phyloP scores from a whole-genome alignment of 495 filamentous ascomycete species.

The Tuber brumale region DNA sequence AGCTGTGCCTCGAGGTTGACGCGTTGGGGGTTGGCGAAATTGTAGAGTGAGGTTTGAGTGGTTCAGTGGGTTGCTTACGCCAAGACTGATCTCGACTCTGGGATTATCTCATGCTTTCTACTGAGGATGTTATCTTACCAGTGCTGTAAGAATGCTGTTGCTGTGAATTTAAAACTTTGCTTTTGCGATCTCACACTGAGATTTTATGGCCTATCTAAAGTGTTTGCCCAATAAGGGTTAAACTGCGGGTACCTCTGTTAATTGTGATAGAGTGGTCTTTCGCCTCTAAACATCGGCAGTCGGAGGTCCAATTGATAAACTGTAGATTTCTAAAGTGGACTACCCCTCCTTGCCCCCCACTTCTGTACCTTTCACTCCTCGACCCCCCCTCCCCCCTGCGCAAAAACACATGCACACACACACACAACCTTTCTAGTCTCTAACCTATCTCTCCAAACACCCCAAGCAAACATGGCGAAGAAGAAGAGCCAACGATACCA shows the following conservation, averaged over 20 bases:
- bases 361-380: not conserved
- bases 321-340: not conserved
- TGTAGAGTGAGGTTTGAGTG: not conserved
- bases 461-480: constrained; percentile 28
- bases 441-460: not conserved
- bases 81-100: not conserved
- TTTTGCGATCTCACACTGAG: not conserved
- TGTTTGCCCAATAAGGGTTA: not conserved
- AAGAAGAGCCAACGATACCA: constrained; percentile 36
- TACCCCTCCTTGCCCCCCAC: not conserved
- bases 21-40: not conserved
- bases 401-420: constrained; percentile 5
- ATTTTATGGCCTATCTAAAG: not conserved
- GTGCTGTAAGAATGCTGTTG: not conserved
- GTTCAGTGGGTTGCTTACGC: not conserved
- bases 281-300: not conserved
- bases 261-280: not conserved
- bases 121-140: too few relatives aligned
- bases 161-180: not conserved
- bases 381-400: not conserved
- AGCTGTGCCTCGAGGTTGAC: not conserved
- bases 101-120: not conserved
- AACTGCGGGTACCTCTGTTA: not conserved
- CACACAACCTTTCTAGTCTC: not conserved
- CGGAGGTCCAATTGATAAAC: not conserved